Conservation (phyloP, 2,329 filamentous ascomycete genomes). For the Aspergillus sergii region DNA sequence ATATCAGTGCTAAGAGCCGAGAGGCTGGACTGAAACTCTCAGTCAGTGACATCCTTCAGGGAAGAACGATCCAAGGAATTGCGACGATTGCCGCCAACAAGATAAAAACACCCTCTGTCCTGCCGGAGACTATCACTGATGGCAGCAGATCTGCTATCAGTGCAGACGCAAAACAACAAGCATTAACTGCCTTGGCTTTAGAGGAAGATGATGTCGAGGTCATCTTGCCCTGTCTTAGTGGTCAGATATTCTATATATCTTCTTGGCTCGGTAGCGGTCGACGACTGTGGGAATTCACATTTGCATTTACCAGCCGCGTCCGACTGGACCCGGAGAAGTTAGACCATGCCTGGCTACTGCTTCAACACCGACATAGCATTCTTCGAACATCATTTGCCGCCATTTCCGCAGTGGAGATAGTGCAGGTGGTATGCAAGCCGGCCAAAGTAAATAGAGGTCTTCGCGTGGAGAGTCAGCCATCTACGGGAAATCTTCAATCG, state of each 20-base stretch:
- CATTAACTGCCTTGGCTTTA: not conserved
- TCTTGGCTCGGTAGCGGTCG: conserved; percentile 9
- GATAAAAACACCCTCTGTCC: not conserved
- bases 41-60: not conserved
- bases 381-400: conserved; percentile 15
- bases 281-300: conserved; percentile 16
- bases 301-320: conserved; percentile 1
- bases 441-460: no score
- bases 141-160: not conserved
- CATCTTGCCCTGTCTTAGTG: not conserved
- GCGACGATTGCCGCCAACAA: not conserved
- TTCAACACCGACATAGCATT: conserved; percentile 11
- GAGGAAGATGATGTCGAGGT: not conserved
- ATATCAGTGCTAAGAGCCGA: not conserved
- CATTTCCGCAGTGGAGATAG: conserved; percentile 2
- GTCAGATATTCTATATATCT: conserved; percentile 11
- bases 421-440: conserved; percentile 1
- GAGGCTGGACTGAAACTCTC: not conserved
- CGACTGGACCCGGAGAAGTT: not conserved
- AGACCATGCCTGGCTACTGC: conserved; percentile 5
- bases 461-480: no score
- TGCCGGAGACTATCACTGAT: not conserved
- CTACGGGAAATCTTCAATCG: no score
- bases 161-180: not conserved
- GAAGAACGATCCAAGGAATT: not conserved